phyloP scores from a whole-genome alignment of 1,284 basidiomycete species.

The Salmacisia buchloeana region DNA sequence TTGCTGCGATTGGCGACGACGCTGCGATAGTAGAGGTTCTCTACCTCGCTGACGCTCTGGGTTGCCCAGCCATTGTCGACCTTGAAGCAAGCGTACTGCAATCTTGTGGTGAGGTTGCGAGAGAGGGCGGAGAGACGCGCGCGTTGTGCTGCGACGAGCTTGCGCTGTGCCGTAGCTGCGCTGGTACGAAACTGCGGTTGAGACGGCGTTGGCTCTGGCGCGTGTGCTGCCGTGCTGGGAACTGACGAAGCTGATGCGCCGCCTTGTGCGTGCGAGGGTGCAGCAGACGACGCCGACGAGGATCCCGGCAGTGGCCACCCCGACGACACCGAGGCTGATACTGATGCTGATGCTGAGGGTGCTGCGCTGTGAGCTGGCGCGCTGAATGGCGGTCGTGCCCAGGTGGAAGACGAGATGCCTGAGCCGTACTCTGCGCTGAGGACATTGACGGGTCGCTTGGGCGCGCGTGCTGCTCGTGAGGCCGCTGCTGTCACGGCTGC shows the following conservation, averaged over 20 bases:
- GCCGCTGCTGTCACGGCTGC: neutral
- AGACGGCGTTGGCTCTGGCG: neutral
- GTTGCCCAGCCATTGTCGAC: conserved; percentile 47
- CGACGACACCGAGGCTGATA: neutral
- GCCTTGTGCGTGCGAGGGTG: neutral
- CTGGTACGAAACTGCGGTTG: conserved; percentile 4
- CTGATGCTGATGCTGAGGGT: neutral
- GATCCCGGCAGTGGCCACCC: neutral
- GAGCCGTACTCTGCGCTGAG: neutral
- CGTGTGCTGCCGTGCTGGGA: neutral
- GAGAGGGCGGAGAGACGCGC: conserved; percentile 17
- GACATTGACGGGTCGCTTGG: neutral
- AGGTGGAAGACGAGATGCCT: neutral
- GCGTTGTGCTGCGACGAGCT: conserved; percentile 2
- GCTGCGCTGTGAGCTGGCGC: neutral
- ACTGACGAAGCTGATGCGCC: neutral
- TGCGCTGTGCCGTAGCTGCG: conserved; percentile 5
- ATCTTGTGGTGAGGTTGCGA: conserved; percentile 31
- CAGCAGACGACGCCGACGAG: neutral
- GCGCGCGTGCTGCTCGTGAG: neutral
- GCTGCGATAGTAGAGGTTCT: conserved; percentile 42
- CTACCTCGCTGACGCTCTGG: conserved; percentile 46
- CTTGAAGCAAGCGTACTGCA: conserved; percentile 46
- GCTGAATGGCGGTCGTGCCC: neutral
- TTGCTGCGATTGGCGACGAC: neutral